These are phyloP conservation scores for Dendrothele bispora DNA, from an alignment of 768 basidiomycete species.

Conservation along the genomic window DNA sequence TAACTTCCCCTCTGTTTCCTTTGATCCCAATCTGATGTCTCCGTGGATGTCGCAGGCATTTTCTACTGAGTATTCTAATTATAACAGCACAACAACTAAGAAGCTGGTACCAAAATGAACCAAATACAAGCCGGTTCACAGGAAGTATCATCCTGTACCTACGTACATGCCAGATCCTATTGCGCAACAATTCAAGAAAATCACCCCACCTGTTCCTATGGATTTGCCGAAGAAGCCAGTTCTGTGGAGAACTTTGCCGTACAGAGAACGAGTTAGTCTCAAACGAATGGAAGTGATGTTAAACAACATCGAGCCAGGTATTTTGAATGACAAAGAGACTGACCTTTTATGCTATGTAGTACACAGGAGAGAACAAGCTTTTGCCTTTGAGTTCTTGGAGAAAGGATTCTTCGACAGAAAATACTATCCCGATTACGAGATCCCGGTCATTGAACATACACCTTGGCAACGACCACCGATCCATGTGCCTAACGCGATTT, in stretches of 20 bases:
- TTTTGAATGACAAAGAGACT: conserved; percentile 8
- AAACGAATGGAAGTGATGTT: conserved; percentile 16
- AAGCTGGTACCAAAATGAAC: not conserved
- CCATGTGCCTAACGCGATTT: conserved; percentile 21
- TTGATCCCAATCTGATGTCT: not conserved
- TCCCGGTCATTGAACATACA: conserved; percentile 29
- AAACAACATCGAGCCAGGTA: conserved; percentile 6
- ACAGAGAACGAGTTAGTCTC: conserved; percentile 4
- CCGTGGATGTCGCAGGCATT: no score
- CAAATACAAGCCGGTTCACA: conserved; percentile 27
- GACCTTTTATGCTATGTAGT: conserved; percentile 15
- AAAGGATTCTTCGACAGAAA: conserved; percentile 26
- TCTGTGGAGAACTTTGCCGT: conserved; percentile 3
- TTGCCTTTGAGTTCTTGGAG: conserved; percentile 26
- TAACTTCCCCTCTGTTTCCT: no score
- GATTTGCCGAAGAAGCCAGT: conserved; percentile 9
- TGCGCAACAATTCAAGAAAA: conserved; percentile 10
- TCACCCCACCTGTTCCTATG: conserved; percentile 5
- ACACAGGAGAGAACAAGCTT: conserved; percentile 7
- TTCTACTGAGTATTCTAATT: no score
- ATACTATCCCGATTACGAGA: conserved; percentile 31
- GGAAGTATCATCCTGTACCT: conserved; percentile 24
- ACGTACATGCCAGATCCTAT: conserved; percentile 23
- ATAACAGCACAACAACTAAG: not conserved
- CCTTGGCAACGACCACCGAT: conserved; percentile 30